Conservation (phyloP, 1,284 basidiomycete species). For the Vanrija humicola region DNA sequence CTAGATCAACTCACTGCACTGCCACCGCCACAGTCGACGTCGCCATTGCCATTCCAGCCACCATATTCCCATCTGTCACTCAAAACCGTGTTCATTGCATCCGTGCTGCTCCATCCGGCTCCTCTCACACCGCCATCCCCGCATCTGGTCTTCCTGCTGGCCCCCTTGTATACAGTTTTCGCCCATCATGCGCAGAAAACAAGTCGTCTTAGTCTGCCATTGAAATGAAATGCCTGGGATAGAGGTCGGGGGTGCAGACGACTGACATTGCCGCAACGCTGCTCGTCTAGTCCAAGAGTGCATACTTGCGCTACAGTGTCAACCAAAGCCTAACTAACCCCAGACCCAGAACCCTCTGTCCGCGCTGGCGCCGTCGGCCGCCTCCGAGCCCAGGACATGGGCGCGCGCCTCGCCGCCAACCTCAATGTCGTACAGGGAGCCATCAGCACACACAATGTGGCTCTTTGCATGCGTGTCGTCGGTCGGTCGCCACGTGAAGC, state of each 20-base stretch:
- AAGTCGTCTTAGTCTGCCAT: too few species aligned
- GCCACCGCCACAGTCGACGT: background rate
- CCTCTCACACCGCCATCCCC: background rate
- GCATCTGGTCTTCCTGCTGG: background rate
- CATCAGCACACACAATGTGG: conserved; percentile 67
- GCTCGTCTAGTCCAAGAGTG: too few species aligned
- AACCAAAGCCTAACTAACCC: conserved; percentile 1
- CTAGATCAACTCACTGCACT: background rate
- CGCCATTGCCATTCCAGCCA: background rate
- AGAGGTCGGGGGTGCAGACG: too few species aligned
- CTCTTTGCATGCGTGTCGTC: conserved; percentile 33
- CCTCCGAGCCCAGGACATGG: conserved; percentile 10
- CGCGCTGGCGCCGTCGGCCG: background rate
- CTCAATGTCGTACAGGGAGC: conserved; percentile 60
- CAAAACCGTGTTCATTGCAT: background rate
- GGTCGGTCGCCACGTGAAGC: conserved; percentile 79
- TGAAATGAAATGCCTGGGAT: too few species aligned
- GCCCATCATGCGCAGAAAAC: background rate
- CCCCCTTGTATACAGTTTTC: background rate
- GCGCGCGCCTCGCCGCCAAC: conserved; percentile 52
- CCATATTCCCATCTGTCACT: background rate
- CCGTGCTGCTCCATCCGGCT: background rate
- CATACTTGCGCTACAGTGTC: too few species aligned
- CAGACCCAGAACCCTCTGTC: conserved; percentile 24
- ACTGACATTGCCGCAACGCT: too few species aligned